phyloP scores from a whole-genome alignment of 345 rosid species.

The Sonneratia caseolaris region DNA sequence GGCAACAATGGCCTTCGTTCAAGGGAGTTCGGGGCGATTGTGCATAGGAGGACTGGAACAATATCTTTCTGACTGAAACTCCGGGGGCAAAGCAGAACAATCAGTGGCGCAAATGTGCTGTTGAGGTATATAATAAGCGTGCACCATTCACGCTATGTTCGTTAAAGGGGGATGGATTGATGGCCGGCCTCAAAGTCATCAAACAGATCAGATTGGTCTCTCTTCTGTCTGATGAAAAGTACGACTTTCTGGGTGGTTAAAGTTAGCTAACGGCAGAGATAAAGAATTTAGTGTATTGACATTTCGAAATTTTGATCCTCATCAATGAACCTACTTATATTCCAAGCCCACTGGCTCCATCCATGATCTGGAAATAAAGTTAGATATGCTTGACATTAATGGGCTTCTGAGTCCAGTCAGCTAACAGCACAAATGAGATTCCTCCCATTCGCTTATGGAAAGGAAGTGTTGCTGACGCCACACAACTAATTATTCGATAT shows the following conservation, averaged over 20 bases:
- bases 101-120: neutral
- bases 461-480: neutral
- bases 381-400: slow-evolving; percentile 4
- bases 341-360: too few species aligned
- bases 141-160: slow-evolving; percentile 5
- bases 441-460: neutral
- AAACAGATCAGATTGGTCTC: neutral
- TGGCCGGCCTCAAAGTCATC: slow-evolving; percentile 5
- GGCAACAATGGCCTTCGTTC: too few species aligned
- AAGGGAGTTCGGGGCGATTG: too few species aligned
- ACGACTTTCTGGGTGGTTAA: slow-evolving; percentile 14
- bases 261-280: too few species aligned
- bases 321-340: too few species aligned
- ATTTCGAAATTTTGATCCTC: too few species aligned
- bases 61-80: neutral
- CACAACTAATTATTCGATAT: neutral
- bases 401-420: slow-evolving; percentile 9
- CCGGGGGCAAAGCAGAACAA: neutral
- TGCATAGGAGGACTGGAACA: too few species aligned
- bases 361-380: neutral
- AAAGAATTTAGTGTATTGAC: too few species aligned
- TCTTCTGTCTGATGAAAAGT: slow-evolving; percentile 5
- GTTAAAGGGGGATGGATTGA: neutral
- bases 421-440: slow-evolving; percentile 8
- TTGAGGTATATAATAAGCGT: neutral